Evolutionary conservation across 2,329 filamentous ascomycete genomes (phyloP).

Genomic region (Trichophyton equinum): DNA sequence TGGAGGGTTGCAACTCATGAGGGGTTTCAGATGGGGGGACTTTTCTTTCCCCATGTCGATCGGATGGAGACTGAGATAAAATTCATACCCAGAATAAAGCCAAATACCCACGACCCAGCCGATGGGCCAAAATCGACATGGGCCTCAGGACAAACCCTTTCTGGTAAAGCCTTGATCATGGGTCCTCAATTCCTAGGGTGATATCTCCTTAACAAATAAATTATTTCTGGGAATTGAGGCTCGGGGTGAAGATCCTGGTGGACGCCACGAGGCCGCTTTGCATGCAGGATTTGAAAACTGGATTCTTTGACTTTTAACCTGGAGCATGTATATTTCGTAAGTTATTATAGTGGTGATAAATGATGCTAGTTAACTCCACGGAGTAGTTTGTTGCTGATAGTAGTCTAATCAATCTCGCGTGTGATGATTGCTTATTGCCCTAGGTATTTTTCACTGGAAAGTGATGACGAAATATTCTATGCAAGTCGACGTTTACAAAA

Average conservation of each 20-base stretch:
- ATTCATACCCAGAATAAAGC: neutral
- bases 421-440: too few species aligned
- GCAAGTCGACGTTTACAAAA: too few species aligned
- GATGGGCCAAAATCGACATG: neutral
- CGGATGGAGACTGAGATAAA: neutral
- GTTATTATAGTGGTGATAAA: neutral
- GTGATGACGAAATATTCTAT: too few species aligned
- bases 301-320: neutral
- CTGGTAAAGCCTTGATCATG: neutral
- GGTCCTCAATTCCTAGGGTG: neutral
- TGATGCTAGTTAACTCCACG: too few species aligned
- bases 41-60: neutral
- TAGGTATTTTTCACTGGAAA: too few species aligned
- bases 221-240: neutral
- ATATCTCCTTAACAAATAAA: neutral
- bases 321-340: neutral
- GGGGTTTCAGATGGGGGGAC: neutral
- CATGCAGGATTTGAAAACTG: neutral
- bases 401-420: neutral
- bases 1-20: neutral
- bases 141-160: neutral
- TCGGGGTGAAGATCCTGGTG: neutral
- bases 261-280: neutral
- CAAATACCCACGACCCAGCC: neutral
- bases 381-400: too few species aligned